phyloP scores from a whole-genome alignment of 179 eudicot genomes.

The Heliamphora pulchella region DNA sequence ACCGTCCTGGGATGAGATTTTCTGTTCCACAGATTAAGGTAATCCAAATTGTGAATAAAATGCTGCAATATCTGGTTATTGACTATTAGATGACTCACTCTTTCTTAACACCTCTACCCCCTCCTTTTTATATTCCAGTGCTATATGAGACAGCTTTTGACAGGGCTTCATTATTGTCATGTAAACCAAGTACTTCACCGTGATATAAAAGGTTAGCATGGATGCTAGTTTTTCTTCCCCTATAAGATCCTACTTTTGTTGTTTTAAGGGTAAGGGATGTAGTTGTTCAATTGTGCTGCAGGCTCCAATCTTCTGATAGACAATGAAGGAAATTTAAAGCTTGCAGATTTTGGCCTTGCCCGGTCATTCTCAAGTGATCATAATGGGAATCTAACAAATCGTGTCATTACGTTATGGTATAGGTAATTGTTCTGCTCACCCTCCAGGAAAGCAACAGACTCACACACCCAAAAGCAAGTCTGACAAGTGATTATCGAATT shows the following conservation, averaged over 20 bases:
- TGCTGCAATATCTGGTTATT: not conserved
- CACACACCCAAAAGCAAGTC: not conserved
- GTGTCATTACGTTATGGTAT: conserved; percentile 94
- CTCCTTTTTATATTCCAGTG: conserved; percentile 44
- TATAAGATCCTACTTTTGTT: conserved; percentile 1
- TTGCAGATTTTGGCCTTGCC: conserved; percentile 98
- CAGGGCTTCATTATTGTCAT: conserved; percentile 97
- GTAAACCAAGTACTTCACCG: conserved; percentile 94
- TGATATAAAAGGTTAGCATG: conserved; percentile 73
- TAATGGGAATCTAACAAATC: conserved; percentile 89
- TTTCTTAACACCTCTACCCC: not conserved
- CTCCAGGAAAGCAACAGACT: not conserved
- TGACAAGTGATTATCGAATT: not conserved
- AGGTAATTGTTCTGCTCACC: conserved; percentile 41
- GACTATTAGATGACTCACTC: not conserved
- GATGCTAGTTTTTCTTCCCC: not conserved
- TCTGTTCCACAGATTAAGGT: conserved; percentile 93
- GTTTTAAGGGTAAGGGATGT: not conserved
- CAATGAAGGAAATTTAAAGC: conserved; percentile 86
- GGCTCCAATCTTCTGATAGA: conserved; percentile 95
- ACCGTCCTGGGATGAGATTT: conserved; percentile 91
- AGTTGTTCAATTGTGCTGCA: conserved; percentile 22
- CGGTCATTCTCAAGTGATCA: conserved; percentile 85
- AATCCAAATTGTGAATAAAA: not conserved
- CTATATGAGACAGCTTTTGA: conserved; percentile 92